Conservation (phyloP, 1,284 basidiomycete species). For the Tylopilus sp. region DNA sequence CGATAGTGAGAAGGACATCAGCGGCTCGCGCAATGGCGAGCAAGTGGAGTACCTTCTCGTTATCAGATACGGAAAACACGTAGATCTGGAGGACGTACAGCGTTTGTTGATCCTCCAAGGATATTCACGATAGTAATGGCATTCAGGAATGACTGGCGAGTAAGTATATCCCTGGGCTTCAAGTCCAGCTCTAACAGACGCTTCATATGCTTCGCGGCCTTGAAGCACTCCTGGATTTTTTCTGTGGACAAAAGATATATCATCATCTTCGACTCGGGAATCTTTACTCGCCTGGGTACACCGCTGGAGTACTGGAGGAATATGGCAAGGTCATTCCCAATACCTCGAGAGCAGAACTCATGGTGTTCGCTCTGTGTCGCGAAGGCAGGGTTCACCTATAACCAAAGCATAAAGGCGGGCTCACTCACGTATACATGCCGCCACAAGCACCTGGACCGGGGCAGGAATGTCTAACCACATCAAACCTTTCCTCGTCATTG, state of each 20-base stretch:
- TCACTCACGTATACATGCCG: conserved; percentile 75
- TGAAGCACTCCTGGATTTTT: conserved; percentile 83
- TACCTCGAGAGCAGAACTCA: conserved; percentile 87
- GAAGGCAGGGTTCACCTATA: neutral
- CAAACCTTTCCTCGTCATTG: conserved; percentile 71
- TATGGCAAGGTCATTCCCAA: conserved; percentile 91
- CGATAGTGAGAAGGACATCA: conserved; percentile 83
- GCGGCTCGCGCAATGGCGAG: conserved; percentile 93
- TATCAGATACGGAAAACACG: neutral
- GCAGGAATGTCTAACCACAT: conserved; percentile 79
- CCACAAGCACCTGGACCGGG: conserved; percentile 78
- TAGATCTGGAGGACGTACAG: conserved; percentile 45
- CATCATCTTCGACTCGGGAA: neutral
- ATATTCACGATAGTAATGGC: conserved; percentile 84
- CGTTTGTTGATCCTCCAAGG: conserved; percentile 90
- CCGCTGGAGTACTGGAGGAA: conserved; percentile 81
- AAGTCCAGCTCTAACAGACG: conserved; percentile 81
- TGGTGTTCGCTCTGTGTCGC: conserved; percentile 67
- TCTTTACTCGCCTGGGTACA: conserved; percentile 55
- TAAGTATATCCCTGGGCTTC: conserved; percentile 91
- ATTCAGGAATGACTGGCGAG: conserved; percentile 87
- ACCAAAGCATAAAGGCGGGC: neutral
- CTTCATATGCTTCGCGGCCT: conserved; percentile 79
- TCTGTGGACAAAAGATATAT: conserved; percentile 39
- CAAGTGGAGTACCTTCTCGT: conserved; percentile 76